A percentile compares a stretch with the other conserved stretches of the same genome.
These are phyloP conservation scores for Ramularia endophylla DNA, from an alignment of 2,329 filamentous ascomycete genomes.

Conservation along the genomic window DNA sequence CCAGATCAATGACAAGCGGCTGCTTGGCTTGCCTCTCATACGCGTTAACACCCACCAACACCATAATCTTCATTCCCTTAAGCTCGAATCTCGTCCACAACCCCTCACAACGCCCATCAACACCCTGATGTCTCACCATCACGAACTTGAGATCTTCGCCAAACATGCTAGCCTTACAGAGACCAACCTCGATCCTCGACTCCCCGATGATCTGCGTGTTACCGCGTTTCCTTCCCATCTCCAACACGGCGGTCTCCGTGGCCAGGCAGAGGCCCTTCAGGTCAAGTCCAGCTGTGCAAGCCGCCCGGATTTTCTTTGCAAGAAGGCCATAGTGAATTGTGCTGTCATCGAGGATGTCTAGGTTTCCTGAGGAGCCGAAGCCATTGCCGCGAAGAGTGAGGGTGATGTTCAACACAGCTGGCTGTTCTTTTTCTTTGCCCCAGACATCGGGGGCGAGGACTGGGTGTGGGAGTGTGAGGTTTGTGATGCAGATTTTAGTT, in stretches of 20 bases:
- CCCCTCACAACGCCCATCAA: constrained; percentile 13
- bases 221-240: constrained; percentile 27
- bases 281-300: constrained; percentile 10
- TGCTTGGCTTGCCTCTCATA: constrained; percentile 64
- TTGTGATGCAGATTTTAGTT: constrained; percentile 50
- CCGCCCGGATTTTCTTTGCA: constrained; percentile 53
- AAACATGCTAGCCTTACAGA: constrained; percentile 65
- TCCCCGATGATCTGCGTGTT: constrained; percentile 13
- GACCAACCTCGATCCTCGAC: constrained; percentile 35
- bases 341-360: constrained; percentile 59
- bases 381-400: constrained; percentile 48
- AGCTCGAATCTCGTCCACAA: constrained; percentile 15
- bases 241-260: constrained; percentile 15
- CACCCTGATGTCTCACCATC: neutral
- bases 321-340: constrained; percentile 71
- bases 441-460: constrained; percentile 60
- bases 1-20: constrained; percentile 58
- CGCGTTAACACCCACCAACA: constrained; percentile 64
- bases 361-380: constrained; percentile 53
- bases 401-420: constrained; percentile 54
- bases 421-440: constrained; percentile 59
- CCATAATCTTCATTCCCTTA: constrained; percentile 56
- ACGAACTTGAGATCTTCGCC: constrained; percentile 51
- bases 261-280: constrained; percentile 11
- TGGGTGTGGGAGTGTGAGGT: constrained; percentile 53